Percentiles rank a stretch among this genome's conserved stretches.
Conservation (phyloP, 306 rosid genomes). For the Psophocarpus tetragonolobus region DNA sequence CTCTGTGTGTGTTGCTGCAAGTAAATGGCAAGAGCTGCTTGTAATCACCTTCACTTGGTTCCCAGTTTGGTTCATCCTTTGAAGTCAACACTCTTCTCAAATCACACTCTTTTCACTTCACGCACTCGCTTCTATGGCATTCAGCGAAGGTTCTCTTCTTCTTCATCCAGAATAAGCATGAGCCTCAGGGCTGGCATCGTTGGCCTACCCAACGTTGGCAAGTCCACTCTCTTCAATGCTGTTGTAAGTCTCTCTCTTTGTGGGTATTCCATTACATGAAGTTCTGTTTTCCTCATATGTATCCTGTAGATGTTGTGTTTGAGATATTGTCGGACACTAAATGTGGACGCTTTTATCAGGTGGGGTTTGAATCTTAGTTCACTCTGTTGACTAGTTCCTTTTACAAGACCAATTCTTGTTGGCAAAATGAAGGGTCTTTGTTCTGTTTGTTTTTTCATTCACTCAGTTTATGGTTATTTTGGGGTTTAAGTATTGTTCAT, state of each 20-base stretch:
- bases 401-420: too few species aligned
- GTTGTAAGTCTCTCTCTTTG: conserved; percentile 56
- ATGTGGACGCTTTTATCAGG: too few species aligned
- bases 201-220: conserved; percentile 98
- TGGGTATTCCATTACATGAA: conserved; percentile 6
- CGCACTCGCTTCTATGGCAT: conserved; percentile 41
- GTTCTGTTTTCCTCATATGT: neutral
- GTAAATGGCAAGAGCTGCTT: conserved; percentile 62
- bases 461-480: neutral
- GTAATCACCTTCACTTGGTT: conserved; percentile 50
- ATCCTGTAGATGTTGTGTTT: neutral
- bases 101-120: conserved; percentile 40
- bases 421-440: too few species aligned
- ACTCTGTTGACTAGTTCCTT: too few species aligned
- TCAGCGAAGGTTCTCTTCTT: conserved; percentile 63
- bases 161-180: conserved; percentile 80
- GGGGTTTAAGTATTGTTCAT: neutral
- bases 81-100: conserved; percentile 52
- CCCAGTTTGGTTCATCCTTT: conserved; percentile 61
- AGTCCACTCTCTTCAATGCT: conserved; percentile 95
- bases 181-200: conserved; percentile 94
- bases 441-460: neutral
- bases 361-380: too few species aligned
- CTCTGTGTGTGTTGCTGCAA: neutral
- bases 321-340: too few species aligned